A percentile compares a stretch with the other conserved stretches of the same genome.
Conservation (phyloP, 169 alveolate genomes). For the Cryptosporidium baileyi region DNA sequence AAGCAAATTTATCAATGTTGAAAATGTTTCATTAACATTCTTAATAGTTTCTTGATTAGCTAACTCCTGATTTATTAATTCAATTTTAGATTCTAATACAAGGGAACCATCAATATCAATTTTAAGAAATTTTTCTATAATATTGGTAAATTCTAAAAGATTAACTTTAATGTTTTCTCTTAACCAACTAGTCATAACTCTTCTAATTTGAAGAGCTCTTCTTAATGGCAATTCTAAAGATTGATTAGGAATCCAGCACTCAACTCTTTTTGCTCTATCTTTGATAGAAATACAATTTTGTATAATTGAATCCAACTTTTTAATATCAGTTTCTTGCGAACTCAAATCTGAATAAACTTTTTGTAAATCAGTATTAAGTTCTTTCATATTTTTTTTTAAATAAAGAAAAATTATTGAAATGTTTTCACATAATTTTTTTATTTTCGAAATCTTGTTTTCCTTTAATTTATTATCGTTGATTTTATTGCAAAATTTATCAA, state of each 20-base stretch:
- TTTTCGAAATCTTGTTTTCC: not conserved
- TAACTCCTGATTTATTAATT: not conserved
- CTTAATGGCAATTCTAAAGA: conserved; percentile 49
- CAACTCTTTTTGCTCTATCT: not conserved
- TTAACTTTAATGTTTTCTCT: conserved; percentile 17
- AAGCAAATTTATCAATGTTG: not conserved
- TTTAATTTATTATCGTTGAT: not conserved
- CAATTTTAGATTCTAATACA: not conserved
- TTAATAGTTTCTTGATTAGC: not conserved
- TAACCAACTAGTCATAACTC: conserved; percentile 26
- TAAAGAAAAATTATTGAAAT: not conserved
- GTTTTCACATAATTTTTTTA: conserved; percentile 1
- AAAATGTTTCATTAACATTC: not conserved
- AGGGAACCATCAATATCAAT: conserved; percentile 9
- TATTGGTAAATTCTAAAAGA: not conserved
- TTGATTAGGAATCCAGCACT: conserved; percentile 63
- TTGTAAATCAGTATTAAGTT: not conserved
- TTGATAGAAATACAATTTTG: conserved; percentile 23
- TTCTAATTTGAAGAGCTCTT: conserved; percentile 50
- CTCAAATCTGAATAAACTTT: conserved; percentile 22
- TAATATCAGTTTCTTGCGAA: conserved; percentile 1
- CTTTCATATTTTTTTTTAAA: not conserved
- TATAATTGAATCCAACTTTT: conserved; percentile 21
- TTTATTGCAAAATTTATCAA: not conserved
- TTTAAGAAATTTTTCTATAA: conserved; percentile 16